Conservation (phyloP, 2,329 filamentous ascomycete species). For the Zymoseptoria tritici region DNA sequence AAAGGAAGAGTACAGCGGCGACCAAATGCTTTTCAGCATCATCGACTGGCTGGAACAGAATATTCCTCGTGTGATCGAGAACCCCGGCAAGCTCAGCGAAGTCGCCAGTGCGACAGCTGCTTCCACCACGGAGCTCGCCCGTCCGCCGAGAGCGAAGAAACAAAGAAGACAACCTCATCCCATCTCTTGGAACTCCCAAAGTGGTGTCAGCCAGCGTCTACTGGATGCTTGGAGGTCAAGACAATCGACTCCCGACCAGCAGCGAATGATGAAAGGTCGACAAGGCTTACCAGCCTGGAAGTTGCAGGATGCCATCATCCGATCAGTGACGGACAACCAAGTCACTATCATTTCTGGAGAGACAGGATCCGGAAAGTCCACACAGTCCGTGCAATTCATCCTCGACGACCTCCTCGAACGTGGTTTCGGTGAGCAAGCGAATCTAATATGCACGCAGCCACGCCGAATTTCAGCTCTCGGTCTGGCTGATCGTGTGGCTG, state of each 20-base stretch:
- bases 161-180: constrained; percentile 40
- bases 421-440: constrained; percentile 67
- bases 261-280: constrained; percentile 67
- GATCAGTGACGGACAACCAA: constrained; percentile 67
- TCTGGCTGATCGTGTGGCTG: constrained; percentile 86
- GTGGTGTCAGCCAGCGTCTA: constrained; percentile 50
- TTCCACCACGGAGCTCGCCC: constrained; percentile 33
- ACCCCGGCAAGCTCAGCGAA: constrained; percentile 75
- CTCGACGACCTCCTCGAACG: constrained; percentile 79
- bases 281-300: constrained; percentile 80
- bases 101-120: constrained; percentile 69
- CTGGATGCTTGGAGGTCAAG: constrained; percentile 59
- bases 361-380: constrained; percentile 94
- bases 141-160: constrained; percentile 27
- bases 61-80: constrained; percentile 72
- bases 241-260: constrained; percentile 57
- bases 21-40: constrained; percentile 85
- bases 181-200: constrained; percentile 58
- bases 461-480: constrained; percentile 90
- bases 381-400: constrained; percentile 92
- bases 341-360: constrained; percentile 96
- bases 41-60: constrained; percentile 88
- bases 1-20: constrained; percentile 62
- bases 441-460: constrained; percentile 93
- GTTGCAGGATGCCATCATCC: constrained; percentile 67